phyloP scores from a whole-genome alignment of 176 grass and related monocot species.

The Themeda triandra region DNA sequence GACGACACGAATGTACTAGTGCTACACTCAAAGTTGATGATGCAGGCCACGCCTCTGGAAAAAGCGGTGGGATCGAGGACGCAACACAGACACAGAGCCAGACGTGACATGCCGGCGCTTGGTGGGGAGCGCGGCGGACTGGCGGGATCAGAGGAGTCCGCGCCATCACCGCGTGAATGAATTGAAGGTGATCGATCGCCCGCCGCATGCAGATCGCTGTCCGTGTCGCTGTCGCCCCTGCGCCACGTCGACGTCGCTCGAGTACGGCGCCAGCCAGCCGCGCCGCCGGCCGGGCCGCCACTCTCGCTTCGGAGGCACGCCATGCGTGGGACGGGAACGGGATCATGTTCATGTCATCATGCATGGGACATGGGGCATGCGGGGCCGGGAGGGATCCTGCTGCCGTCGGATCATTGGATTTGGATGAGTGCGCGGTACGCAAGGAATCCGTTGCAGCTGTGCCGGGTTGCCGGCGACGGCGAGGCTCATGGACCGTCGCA shows the following conservation, averaged over 20 bases:
- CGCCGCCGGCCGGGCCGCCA: not conserved
- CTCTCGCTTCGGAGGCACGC: conserved; percentile 29
- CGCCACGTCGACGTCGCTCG: not conserved
- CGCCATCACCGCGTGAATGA: not conserved
- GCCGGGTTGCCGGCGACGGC: not conserved
- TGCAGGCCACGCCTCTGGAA: not conserved
- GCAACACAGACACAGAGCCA: not conserved
- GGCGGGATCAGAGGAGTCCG: not conserved
- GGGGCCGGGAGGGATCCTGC: not conserved
- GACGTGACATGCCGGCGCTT: not conserved
- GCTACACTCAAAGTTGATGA: not conserved
- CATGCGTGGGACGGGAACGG: not conserved
- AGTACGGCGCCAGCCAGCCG: not conserved
- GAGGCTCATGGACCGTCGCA: not conserved
- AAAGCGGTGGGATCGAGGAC: not conserved
- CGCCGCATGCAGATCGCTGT: not conserved
- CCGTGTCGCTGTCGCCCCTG: not conserved
- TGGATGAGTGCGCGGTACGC: conserved; percentile 20
- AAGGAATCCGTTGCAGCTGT: not conserved
- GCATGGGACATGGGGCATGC: not conserved
- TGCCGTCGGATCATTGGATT: not conserved
- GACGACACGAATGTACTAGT: not conserved
- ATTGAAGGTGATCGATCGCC: not conserved
- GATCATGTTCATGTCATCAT: not conserved
- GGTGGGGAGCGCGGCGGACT: not conserved